Base-by-base conservation (phyloP, 768 basidiomycete species). In the Suillus ampliporus region DNA sequence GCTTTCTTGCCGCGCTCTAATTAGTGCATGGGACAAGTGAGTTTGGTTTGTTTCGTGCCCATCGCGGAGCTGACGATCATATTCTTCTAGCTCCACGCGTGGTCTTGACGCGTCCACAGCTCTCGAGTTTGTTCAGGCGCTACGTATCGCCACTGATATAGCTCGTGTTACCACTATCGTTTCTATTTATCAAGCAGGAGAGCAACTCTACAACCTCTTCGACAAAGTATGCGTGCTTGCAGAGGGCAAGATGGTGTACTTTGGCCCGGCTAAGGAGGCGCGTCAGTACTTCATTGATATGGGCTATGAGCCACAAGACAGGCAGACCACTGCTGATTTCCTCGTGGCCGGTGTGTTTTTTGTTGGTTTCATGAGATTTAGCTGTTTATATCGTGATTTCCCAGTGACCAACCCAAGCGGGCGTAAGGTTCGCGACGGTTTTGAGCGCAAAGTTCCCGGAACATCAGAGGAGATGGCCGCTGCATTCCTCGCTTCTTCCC, bases 201-300 rank as follows among this genome's bases (percentile, higher is more conserved):
- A 95, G 74, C 85, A 79, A 14, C 89, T 91, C 64, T 90, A 90
- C 63, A 81, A 87, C 0, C 68, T 90, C 3, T 96, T 97, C 71
- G 94, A 96, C 79, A 95, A 95, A 74, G 92, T 97, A 38, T 80
- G 94, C 68, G 85, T 97, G 35, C 82, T 97, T 64, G 86, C 91
- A 75, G 80, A 90, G 67, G 92, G 94, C 11, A 89, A 83, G 31
- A 89, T 91, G 73, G 89, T 92, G 13, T 97, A 88, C 80, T 92
- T 84, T 69, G 95, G 95, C 34, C 86, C 89, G 8, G 83, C 87
- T 5, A 78, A 82, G 9, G 84, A 89, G 64, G 95, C 95, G 17
- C 86, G 92, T 17, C 77, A 78, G 2, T 96, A 96, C 77, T 95
- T 97, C 68, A 85, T 91, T 67, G 74, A 75, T 35, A 77, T 94